Percentiles rank a stretch among this genome's conserved stretches.
These are phyloP conservation scores for Cryphonectria parasitica DNA, from an alignment of 2,329 filamentous ascomycete genomes.

Conservation along the genomic window DNA sequence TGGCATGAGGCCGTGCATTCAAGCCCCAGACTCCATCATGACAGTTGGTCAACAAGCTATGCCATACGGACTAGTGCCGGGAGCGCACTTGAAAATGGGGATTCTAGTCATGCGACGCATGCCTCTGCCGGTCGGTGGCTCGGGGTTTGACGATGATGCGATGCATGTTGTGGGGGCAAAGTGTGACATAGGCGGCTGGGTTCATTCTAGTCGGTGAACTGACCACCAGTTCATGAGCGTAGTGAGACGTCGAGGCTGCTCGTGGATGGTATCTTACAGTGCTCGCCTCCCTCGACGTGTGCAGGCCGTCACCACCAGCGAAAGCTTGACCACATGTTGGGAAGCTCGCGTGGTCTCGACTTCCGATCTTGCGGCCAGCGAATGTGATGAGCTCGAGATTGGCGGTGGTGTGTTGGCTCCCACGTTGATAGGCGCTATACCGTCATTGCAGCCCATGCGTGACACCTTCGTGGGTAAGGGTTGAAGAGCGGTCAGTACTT, in stretches of 20 bases:
- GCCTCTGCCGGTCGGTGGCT: not conserved
- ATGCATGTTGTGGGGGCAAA: not conserved
- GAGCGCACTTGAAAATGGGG: not conserved
- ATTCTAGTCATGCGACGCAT: not conserved
- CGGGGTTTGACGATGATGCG: not conserved
- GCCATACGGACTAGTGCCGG: not conserved
- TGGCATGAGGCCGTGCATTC: not conserved
- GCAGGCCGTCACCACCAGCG: not conserved
- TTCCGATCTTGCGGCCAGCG: not conserved
- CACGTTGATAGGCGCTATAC: slow-evolving; percentile 1
- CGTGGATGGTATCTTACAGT: not conserved
- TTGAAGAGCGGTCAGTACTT: slow-evolving; percentile 7
- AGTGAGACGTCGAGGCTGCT: not conserved
- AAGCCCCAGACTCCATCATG: not conserved
- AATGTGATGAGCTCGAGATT: not conserved
- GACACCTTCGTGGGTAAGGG: slow-evolving; percentile 11
- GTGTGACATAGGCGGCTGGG: not conserved
- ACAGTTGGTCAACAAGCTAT: not conserved
- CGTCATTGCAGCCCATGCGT: not conserved
- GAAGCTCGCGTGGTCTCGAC: not conserved
- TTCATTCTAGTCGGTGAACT: not conserved
- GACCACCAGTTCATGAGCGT: not conserved
- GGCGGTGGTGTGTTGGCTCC: not conserved
- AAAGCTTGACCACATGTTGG: not conserved
- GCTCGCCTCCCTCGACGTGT: not conserved